Evolutionary conservation across 225 moss, liverwort and hornwort species (phyloP).

Genomic region (Pseudisothecium myosuroides): DNA sequence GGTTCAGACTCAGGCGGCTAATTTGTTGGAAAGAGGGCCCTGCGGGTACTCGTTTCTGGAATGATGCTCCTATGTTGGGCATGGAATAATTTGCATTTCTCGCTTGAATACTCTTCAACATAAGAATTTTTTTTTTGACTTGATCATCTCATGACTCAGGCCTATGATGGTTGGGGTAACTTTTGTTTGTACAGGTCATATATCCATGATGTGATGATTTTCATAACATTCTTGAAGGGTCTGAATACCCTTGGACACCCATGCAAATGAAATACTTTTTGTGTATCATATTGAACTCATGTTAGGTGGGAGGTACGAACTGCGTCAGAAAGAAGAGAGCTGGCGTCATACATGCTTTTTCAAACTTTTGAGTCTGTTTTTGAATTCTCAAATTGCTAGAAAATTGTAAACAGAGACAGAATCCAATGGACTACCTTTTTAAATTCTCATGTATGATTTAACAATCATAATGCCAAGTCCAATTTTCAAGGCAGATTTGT

Average conservation of each 20-base stretch:
- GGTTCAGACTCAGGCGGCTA: not conserved
- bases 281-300: not conserved
- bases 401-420: not conserved
- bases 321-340: not conserved
- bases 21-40: not conserved
- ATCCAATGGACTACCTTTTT: not conserved
- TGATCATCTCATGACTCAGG: not conserved
- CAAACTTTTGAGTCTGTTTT: not conserved
- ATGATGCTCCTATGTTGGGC: not conserved
- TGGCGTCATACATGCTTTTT: not conserved
- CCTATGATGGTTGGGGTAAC: not conserved
- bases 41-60: not conserved
- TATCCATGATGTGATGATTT: not conserved
- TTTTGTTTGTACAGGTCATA: not conserved
- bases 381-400: not conserved
- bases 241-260: not conserved
- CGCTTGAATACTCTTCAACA: not conserved
- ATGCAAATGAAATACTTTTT: not conserved
- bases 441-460: too few relatives aligned
- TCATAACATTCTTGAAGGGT: not conserved
- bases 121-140: too few relatives aligned
- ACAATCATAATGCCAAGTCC: too few relatives aligned
- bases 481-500: too few relatives aligned
- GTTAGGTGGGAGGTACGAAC: not conserved
- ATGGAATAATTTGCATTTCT: not conserved